Evolutionary conservation across 2,329 filamentous ascomycete genomes (phyloP).

Genomic region (Colletotrichum sp.): DNA sequence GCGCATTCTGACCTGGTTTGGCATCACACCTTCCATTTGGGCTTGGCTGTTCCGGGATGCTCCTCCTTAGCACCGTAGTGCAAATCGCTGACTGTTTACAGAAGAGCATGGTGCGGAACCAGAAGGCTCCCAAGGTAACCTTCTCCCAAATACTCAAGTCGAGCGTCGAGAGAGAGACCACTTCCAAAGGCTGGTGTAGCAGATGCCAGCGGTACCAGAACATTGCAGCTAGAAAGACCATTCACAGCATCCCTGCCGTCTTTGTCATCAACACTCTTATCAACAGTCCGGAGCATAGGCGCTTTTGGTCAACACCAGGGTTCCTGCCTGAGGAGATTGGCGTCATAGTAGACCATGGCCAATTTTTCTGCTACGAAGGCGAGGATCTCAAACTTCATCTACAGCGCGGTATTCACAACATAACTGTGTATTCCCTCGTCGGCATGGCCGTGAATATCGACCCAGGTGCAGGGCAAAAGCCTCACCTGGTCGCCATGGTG

Average conservation of each 20-base stretch:
- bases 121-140: constrained; percentile 60
- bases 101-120: constrained; percentile 53
- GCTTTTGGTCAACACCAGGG: constrained; percentile 86
- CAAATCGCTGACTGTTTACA: constrained; percentile 31
- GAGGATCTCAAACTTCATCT: constrained; percentile 84
- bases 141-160: constrained; percentile 94
- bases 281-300: constrained; percentile 72
- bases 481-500: constrained; percentile 89
- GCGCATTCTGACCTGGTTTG: not conserved
- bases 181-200: constrained; percentile 91
- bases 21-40: not conserved
- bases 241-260: constrained; percentile 83
- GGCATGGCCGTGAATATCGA: constrained; percentile 92
- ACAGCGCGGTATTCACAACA: constrained; percentile 78
- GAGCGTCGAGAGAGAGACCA: constrained; percentile 88
- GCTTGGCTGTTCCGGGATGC: not conserved
- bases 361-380: constrained; percentile 94
- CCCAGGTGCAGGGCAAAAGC: constrained; percentile 81
- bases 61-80: not conserved
- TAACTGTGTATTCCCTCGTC: constrained; percentile 89
- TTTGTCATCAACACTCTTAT: constrained; percentile 87
- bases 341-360: constrained; percentile 86
- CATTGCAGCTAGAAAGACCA: constrained; percentile 82
- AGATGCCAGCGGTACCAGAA: constrained; percentile 91
- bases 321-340: constrained; percentile 96